Percentiles rank a stretch among this genome's conserved stretches.
phyloP scores from a whole-genome alignment of 176 grass and related monocot species.

The Ananas comosus region DNA sequence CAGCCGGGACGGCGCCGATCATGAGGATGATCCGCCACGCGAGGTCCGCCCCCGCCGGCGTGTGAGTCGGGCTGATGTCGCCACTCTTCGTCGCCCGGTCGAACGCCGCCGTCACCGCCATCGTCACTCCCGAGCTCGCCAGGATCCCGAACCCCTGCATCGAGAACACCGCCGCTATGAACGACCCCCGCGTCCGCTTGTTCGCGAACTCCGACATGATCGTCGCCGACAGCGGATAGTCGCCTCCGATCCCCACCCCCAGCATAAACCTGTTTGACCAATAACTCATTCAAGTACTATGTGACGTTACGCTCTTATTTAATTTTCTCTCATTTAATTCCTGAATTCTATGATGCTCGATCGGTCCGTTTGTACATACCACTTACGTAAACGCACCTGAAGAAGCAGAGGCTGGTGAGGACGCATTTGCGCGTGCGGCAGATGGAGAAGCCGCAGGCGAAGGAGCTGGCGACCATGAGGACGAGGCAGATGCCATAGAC shows the following conservation, averaged over 20 bases:
- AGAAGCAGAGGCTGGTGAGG: slow-evolving; percentile 59
- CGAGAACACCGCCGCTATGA: slow-evolving; percentile 81
- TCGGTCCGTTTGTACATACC: too few species aligned
- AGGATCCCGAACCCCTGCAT: slow-evolving; percentile 87
- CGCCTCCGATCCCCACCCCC: slow-evolving; percentile 60
- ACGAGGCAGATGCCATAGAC: slow-evolving; percentile 29
- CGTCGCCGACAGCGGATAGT: slow-evolving; percentile 77
- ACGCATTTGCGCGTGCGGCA: slow-evolving; percentile 56
- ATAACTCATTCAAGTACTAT: too few species aligned
- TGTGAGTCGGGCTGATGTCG: not conserved
- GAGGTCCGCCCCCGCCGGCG: slow-evolving; percentile 23
- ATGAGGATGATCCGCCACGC: slow-evolving; percentile 39
- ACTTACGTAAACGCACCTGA: slow-evolving; percentile 16
- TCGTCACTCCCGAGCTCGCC: slow-evolving; percentile 60
- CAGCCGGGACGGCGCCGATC: slow-evolving; percentile 28
- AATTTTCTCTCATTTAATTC: too few species aligned
- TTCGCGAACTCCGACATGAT: slow-evolving; percentile 91
- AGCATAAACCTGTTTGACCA: slow-evolving; percentile 27
- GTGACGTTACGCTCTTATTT: too few species aligned
- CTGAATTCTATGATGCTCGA: too few species aligned
- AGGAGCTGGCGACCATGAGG: slow-evolving; percentile 41
- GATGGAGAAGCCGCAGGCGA: slow-evolving; percentile 54
- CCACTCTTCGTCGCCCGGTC: slow-evolving; percentile 14
- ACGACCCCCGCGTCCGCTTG: slow-evolving; percentile 42
- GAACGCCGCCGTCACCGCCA: slow-evolving; percentile 50